Evolutionary conservation across 306 rosid genomes (phyloP).

Genomic region (Acacia crassicarpa): DNA sequence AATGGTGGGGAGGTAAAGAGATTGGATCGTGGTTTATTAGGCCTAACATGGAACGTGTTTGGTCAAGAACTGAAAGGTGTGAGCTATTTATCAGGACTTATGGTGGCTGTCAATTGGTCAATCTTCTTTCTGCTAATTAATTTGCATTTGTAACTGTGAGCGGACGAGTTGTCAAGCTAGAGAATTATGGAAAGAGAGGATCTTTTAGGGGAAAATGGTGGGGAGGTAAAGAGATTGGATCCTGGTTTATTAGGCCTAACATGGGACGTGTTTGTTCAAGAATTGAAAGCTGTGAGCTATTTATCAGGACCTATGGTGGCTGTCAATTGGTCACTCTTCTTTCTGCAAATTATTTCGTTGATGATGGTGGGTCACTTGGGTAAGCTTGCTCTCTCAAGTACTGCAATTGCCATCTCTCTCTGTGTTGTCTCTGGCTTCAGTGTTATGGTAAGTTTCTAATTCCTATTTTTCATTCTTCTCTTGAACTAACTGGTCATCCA

Average conservation of each 20-base stretch:
- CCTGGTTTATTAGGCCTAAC: not conserved
- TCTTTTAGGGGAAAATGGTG: conserved; percentile 9
- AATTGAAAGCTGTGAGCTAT: conserved; percentile 41
- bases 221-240: not conserved
- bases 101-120: conserved; percentile 53
- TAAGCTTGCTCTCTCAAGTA: conserved; percentile 65
- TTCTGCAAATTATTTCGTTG: conserved; percentile 51
- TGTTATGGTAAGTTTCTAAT: conserved; percentile 45
- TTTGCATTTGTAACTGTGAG: not conserved
- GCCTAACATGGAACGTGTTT: conserved; percentile 28
- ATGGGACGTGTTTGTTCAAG: conserved; percentile 34
- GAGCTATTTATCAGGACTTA: conserved; percentile 46
- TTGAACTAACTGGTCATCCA: not conserved
- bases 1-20: not conserved
- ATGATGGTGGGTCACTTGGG: conserved; percentile 71
- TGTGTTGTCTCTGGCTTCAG: conserved; percentile 62
- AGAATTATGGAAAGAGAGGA: not conserved
- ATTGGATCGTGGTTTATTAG: not conserved
- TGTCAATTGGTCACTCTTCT: conserved; percentile 49
- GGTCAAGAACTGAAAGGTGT: conserved; percentile 42
- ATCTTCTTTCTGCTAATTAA: conserved; percentile 50
- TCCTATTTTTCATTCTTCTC: not conserved
- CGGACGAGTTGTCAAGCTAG: not conserved
- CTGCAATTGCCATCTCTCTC: conserved; percentile 58
- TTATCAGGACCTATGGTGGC: conserved; percentile 57